A percentile compares a stretch with the other conserved stretches of the same genome.
Evolutionary conservation across 2,329 filamentous ascomycete species (phyloP).

Genomic region (Ophiosphaerella herpotricha): DNA sequence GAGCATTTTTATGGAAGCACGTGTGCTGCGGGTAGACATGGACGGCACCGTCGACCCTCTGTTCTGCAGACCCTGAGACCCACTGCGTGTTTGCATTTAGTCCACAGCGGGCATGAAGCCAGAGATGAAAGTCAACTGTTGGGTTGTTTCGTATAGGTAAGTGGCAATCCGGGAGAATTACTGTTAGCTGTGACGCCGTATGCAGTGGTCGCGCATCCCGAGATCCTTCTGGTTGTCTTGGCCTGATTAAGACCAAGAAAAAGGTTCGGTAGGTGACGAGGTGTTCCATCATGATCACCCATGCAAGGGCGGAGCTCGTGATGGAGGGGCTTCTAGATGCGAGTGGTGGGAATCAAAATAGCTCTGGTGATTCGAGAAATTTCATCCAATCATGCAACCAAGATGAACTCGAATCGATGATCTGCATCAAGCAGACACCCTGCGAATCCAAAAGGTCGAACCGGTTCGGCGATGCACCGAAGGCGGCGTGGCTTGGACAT

Average conservation of each 20-base stretch:
- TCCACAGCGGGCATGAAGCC: constrained; percentile 1
- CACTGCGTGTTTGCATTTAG: background rate
- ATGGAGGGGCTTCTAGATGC: background rate
- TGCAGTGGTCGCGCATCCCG: constrained; percentile 5
- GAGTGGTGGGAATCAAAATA: background rate
- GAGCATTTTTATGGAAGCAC: constrained; percentile 4
- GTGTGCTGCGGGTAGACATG: constrained; percentile 5
- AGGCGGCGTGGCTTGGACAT: too few species aligned
- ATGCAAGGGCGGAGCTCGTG: background rate
- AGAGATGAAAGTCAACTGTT: background rate
- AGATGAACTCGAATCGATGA: background rate
- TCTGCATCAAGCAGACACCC: too few species aligned
- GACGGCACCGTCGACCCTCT: constrained; percentile 2
- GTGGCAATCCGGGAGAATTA: too few species aligned
- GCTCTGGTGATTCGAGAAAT: background rate
- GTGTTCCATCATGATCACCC: constrained; percentile 1
- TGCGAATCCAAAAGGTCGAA: too few species aligned
- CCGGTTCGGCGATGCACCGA: too few species aligned
- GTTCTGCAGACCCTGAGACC: constrained; percentile 1
- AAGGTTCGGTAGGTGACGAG: background rate
- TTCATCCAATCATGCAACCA: background rate
- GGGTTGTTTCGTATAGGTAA: too few species aligned
- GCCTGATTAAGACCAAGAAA: background rate
- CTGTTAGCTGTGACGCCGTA: too few species aligned
- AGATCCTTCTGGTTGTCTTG: background rate